These are phyloP conservation scores for Malassezia dermatis DNA, from an alignment of 1,284 basidiomycete genomes.

Conservation along the genomic window DNA sequence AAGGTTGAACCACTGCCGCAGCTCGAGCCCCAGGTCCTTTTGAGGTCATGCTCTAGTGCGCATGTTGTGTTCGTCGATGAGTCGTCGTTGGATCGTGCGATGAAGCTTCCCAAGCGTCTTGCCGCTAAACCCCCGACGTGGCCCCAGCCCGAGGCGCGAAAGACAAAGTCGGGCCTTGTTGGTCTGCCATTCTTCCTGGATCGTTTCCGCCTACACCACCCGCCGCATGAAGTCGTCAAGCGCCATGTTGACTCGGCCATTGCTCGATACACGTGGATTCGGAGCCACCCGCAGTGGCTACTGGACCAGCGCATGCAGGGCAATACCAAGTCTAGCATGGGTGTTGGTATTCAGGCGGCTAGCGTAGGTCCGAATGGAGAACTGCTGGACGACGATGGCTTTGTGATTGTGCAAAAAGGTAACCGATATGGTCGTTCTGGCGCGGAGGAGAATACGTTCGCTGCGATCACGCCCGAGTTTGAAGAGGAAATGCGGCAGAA, in stretches of 20 bases:
- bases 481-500: slow-evolving; percentile 21
- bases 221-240: slow-evolving; percentile 21
- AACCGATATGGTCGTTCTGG: slow-evolving; percentile 36
- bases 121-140: slow-evolving; percentile 12
- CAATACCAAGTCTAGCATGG: slow-evolving; percentile 9
- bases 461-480: slow-evolving; percentile 16
- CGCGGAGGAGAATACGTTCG: slow-evolving; percentile 14
- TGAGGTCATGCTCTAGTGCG: slow-evolving; percentile 25
- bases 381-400: slow-evolving; percentile 43
- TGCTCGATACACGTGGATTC: slow-evolving; percentile 29
- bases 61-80: slow-evolving; percentile 40
- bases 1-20: slow-evolving; percentile 19
- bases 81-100: slow-evolving; percentile 22
- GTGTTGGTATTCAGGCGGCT: slow-evolving; percentile 34
- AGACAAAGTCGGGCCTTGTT: slow-evolving; percentile 12
- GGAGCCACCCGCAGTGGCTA: slow-evolving; percentile 26
- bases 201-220: slow-evolving; percentile 22
- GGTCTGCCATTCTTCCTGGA: slow-evolving; percentile 30
- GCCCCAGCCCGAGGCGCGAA: slow-evolving; percentile 5
- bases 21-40: slow-evolving; percentile 21
- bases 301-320: slow-evolving; percentile 17
- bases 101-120: slow-evolving; percentile 14
- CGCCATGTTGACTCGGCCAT: slow-evolving; percentile 28
- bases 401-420: slow-evolving; percentile 42
- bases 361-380: slow-evolving; percentile 38